These are phyloP conservation scores for Tolypocladium cylindrosporum DNA, from an alignment of 2,329 filamentous ascomycete genomes.

Conservation along the genomic window DNA sequence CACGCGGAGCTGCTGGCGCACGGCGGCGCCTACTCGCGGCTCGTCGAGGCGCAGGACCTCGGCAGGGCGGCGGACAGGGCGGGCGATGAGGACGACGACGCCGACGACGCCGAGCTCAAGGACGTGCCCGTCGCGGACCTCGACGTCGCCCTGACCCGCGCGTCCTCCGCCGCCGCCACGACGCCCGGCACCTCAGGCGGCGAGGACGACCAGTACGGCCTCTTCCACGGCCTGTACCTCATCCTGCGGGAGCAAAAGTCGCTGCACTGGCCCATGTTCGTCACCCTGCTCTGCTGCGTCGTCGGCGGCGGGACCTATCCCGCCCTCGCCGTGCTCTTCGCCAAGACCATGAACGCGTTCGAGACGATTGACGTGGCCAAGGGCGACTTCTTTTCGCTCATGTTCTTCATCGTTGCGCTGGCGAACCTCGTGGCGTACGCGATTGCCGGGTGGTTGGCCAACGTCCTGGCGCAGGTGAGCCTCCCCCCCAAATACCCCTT, in stretches of 20 bases:
- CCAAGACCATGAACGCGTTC: slow-evolving; percentile 28
- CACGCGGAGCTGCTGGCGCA: slow-evolving; percentile 45
- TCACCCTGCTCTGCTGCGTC: slow-evolving; percentile 13
- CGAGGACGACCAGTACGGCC: slow-evolving; percentile 9
- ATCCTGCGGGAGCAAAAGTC: slow-evolving; percentile 19
- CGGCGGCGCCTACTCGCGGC: slow-evolving; percentile 37
- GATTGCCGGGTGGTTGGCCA: slow-evolving; percentile 24
- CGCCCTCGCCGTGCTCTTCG: slow-evolving; percentile 28
- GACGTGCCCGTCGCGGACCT: slow-evolving; percentile 13
- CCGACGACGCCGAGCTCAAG: slow-evolving; percentile 5
- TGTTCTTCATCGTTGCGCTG: slow-evolving; percentile 45
- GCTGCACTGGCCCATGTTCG: slow-evolving; percentile 12
- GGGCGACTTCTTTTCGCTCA: slow-evolving; percentile 43
- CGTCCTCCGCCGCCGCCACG: slow-evolving; percentile 1
- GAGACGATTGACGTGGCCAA: slow-evolving; percentile 17
- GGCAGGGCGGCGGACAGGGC: slow-evolving; percentile 7
- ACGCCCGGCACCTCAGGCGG: slow-evolving; percentile 1
- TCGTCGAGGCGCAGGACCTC: slow-evolving; percentile 37
- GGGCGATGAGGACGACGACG: slow-evolving; percentile 6
- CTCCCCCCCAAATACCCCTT: too few species aligned
- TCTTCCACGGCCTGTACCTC: slow-evolving; percentile 18
- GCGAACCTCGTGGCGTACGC: slow-evolving; percentile 34
- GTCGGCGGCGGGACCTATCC: slow-evolving; percentile 27
- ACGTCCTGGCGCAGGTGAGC: slow-evolving; percentile 24
- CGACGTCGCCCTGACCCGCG: slow-evolving; percentile 10